phyloP scores from a whole-genome alignment of 805 yeast genomes.

The Candida nemodendra region DNA sequence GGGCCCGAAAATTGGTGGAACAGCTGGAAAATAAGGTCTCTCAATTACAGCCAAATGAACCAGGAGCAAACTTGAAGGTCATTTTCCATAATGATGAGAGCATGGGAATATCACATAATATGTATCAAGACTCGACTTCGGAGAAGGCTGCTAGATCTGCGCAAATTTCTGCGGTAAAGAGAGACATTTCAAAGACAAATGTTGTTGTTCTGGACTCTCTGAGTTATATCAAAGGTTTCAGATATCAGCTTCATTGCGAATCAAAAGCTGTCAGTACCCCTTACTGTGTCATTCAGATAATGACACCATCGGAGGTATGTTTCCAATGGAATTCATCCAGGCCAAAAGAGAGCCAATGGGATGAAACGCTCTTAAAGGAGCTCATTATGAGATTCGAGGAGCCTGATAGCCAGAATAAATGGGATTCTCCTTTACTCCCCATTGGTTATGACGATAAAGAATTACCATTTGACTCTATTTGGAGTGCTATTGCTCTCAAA shows the following conservation, averaged over 20 bases:
- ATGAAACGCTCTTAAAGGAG: slow-evolving; percentile 58
- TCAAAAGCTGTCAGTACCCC: slow-evolving; percentile 82
- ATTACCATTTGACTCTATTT: slow-evolving; percentile 65
- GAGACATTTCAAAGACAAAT: slow-evolving; percentile 65
- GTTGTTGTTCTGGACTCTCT: slow-evolving; percentile 84
- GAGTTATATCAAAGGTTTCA: slow-evolving; percentile 89
- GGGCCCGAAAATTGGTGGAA: slow-evolving; percentile 56
- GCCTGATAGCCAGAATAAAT: slow-evolving; percentile 78
- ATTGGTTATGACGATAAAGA: slow-evolving; percentile 55
- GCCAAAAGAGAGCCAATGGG: slow-evolving; percentile 51
- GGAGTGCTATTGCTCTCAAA: slow-evolving; percentile 58
- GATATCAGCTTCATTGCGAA: slow-evolving; percentile 93
- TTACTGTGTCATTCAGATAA: slow-evolving; percentile 76
- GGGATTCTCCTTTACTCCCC: slow-evolving; percentile 92
- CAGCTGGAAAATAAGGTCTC: slow-evolving; percentile 48
- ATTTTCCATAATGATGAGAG: slow-evolving; percentile 75
- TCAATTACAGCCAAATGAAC: slow-evolving; percentile 38
- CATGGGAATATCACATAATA: slow-evolving; percentile 65
- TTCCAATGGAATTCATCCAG: slow-evolving; percentile 54
- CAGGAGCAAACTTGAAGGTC: slow-evolving; percentile 58
- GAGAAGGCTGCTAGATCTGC: slow-evolving; percentile 83
- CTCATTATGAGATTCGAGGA: slow-evolving; percentile 88
- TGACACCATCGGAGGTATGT: slow-evolving; percentile 64
- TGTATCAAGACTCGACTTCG: slow-evolving; percentile 66
- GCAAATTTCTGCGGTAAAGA: slow-evolving; percentile 85